Base-by-base conservation (phyloP, 768 basidiomycete species). In the Boletellus emodensis region DNA sequence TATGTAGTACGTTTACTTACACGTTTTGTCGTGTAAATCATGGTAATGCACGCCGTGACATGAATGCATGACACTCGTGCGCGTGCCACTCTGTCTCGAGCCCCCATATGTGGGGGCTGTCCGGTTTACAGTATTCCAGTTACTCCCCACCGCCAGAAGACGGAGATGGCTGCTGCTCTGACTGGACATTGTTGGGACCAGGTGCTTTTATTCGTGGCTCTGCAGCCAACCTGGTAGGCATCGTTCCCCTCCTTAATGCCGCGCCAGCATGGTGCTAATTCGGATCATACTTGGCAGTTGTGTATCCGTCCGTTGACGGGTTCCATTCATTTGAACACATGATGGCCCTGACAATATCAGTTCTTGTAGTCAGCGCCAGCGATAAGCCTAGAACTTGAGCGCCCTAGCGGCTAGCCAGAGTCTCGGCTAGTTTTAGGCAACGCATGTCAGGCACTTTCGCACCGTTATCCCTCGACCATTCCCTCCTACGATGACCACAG, bases 401-500 rank as follows among this genome's bases (percentile, higher is more conserved):
- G 46, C 46, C 18, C 46, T 32, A 18, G n/a, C n/a, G n/a, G n/a
- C n/a, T n/a, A n/a, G 17, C 30, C 38, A 39, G 38, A 12, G 36
- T 39, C 15, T 30, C 45, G 36, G 45, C 58, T 15, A 18, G 37
- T 42, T 45, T 40, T 44, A 46, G 30, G 40, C 48, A 40, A 44
- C 52, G n/a, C 49, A 44, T 28, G 49, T 20, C 46, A 34, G 38
- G 24, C 26, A 28, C 32, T 50, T 51, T 32, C 49, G 40, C 33
- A 47, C 13, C 40, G 11, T n/a, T 18, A 8, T 17, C 20, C 34
- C 36, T 14, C n/a, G 5, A 33, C 10, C 37, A 36, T 37, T 20
- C 40, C 26, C 17, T 39, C n/a, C 17, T 13, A 44, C 46, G 5
- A 62, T 65, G 60, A 22, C 48, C 32, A 53, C 57, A 26, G 37